phyloP scores from a whole-genome alignment of 495 filamentous ascomycete genomes.

The Entonaema liquescens region DNA sequence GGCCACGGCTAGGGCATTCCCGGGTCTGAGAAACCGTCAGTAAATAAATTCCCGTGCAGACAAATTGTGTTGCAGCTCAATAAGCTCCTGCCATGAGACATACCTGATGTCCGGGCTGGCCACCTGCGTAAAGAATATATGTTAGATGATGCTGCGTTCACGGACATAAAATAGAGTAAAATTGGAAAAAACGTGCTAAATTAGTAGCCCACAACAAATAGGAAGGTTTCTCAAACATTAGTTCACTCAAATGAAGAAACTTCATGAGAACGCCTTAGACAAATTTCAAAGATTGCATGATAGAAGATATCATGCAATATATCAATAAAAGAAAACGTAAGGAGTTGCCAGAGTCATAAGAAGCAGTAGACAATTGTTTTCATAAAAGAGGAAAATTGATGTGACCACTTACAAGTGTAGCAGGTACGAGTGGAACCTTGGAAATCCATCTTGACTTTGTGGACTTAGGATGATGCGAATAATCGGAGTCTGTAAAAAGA shows the following conservation, averaged over 20 bases:
- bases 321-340: not conserved
- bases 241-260: not conserved
- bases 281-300: not conserved
- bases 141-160: conserved; percentile 54
- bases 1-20: conserved; percentile 94
- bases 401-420: conserved; percentile 58
- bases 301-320: conserved; percentile 5
- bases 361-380: not conserved
- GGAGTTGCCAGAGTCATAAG: not conserved
- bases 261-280: not conserved
- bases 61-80: not conserved
- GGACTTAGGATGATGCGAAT: not conserved
- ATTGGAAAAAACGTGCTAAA: not conserved
- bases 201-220: not conserved
- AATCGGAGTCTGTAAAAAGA: not conserved
- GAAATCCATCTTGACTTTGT: conserved; percentile 51
- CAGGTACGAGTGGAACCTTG: conserved; percentile 50
- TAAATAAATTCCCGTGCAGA: conserved; percentile 4
- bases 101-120: conserved; percentile 61
- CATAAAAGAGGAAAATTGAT: not conserved
- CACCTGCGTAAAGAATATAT: conserved; percentile 52
- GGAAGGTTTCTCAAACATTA: not conserved
- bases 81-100: conserved; percentile 28
- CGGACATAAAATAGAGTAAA: not conserved
- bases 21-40: conserved; percentile 68